A percentile compares a stretch with the other conserved stretches of the same genome.
These are phyloP conservation scores for Elaeagnus macrophylla DNA, from an alignment of 306 rosid species.

Conservation along the genomic window DNA sequence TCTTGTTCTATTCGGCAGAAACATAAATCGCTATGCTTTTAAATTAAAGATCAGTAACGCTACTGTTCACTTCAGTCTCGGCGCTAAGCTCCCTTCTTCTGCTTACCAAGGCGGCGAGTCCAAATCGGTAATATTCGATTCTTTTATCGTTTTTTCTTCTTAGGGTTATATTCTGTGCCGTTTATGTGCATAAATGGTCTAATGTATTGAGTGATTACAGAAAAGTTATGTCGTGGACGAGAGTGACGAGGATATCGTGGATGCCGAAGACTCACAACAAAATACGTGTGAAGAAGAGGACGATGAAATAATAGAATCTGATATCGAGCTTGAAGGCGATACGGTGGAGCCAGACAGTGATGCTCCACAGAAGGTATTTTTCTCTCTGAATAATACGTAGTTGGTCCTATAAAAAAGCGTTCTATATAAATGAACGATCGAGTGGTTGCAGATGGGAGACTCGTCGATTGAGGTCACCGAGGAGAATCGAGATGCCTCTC, in stretches of 20 bases:
- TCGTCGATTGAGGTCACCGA: slow-evolving; percentile 60
- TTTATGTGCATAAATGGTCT: slow-evolving; percentile 1
- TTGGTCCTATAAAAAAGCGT: background rate
- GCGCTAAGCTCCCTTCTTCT: slow-evolving; percentile 49
- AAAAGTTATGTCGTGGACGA: slow-evolving; percentile 42
- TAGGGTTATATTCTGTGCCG: background rate
- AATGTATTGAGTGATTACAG: slow-evolving; percentile 5
- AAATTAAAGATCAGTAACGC: background rate
- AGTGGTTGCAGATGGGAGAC: slow-evolving; percentile 70
- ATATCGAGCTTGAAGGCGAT: slow-evolving; percentile 79
- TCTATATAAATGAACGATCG: slow-evolving; percentile 1
- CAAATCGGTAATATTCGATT: slow-evolving; percentile 41
- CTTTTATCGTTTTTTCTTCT: background rate
- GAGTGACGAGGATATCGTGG: slow-evolving; percentile 66
- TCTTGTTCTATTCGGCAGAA: background rate
- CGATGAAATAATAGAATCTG: slow-evolving; percentile 75
- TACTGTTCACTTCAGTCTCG: slow-evolving; percentile 40
- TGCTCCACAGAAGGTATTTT: slow-evolving; percentile 67
- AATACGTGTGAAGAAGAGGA: slow-evolving; percentile 53
- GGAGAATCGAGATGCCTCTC: slow-evolving; percentile 71
- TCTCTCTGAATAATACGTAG: background rate
- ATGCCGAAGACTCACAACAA: slow-evolving; percentile 19
- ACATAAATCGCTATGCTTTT: background rate
- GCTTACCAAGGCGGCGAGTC: slow-evolving; percentile 25
- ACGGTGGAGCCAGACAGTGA: slow-evolving; percentile 68